Conservation (phyloP, 306 rosid species). For the Casuarina cunninghamiana region DNA sequence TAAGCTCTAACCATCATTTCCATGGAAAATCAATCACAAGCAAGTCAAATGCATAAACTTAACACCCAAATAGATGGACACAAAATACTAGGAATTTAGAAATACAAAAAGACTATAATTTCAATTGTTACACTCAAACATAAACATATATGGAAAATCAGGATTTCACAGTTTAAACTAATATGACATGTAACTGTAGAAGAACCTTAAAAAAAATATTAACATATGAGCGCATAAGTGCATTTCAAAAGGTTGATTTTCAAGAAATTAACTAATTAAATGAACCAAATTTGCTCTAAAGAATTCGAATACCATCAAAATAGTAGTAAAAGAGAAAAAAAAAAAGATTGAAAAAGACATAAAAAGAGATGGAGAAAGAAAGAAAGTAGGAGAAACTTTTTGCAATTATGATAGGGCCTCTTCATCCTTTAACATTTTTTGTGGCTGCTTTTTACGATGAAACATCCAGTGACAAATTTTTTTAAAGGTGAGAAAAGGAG, state of each 20-base stretch:
- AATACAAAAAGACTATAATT: constrained; percentile 18
- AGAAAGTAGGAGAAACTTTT: too few relatives aligned
- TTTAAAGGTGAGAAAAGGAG: too few relatives aligned
- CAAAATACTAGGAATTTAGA: constrained; percentile 6
- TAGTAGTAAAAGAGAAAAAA: neutral
- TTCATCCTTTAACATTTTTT: too few relatives aligned
- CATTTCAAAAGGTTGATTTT: neutral
- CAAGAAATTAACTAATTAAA: constrained; percentile 14
- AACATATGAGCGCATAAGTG: neutral
- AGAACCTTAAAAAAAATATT: neutral
- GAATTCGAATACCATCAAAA: constrained; percentile 12
- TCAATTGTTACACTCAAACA: neutral
- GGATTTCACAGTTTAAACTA: neutral
- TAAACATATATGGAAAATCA: too few relatives aligned
- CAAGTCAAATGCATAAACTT: constrained; percentile 86
- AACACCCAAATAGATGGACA: constrained; percentile 30
- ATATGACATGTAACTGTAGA: neutral
- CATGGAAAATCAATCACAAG: constrained; percentile 92
- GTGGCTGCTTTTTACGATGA: too few relatives aligned
- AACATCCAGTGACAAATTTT: too few relatives aligned
- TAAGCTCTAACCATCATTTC: constrained; percentile 68
- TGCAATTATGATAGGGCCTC: too few relatives aligned
- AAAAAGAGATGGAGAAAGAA: too few relatives aligned
- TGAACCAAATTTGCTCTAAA: neutral
- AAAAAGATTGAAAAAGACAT: too few relatives aligned